These are phyloP conservation scores for Marchantia paleacea DNA, from an alignment of 225 moss, liverwort and hornwort genomes.

Conservation along the genomic window DNA sequence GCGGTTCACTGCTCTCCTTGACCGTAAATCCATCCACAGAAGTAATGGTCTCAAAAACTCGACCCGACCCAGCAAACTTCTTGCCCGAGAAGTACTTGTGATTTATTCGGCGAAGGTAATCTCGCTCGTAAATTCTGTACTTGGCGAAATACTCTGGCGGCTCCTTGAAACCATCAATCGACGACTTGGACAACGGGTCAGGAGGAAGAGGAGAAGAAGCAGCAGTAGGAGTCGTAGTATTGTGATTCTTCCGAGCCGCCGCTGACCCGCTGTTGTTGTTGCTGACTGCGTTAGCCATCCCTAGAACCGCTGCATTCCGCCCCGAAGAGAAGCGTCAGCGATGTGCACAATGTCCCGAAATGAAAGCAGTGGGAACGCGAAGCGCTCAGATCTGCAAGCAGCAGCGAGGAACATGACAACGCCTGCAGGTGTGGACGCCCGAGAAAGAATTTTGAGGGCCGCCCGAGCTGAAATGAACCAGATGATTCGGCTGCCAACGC, in stretches of 20 bases:
- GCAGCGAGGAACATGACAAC: neutral
- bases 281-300: neutral
- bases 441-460: neutral
- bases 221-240: neutral
- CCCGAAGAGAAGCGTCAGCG: neutral
- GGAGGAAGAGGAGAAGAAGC: neutral
- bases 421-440: neutral
- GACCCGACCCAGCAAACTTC: constrained; percentile 42
- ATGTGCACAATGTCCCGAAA: neutral
- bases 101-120: constrained; percentile 79
- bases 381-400: neutral
- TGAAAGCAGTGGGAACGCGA: neutral
- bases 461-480: neutral
- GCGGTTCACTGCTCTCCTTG: constrained; percentile 46
- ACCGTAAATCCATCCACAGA: constrained; percentile 38
- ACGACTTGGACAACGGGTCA: neutral
- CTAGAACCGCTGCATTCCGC: neutral
- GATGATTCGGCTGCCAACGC: neutral
- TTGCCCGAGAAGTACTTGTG: constrained; percentile 70
- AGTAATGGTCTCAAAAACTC: constrained; percentile 34
- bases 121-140: constrained; percentile 76
- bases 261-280: neutral
- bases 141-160: constrained; percentile 64
- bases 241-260: neutral
- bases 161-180: constrained; percentile 26